These are phyloP conservation scores for Rhododendron mucronatum DNA, from an alignment of 148 eudicot genomes.

Conservation along the genomic window DNA sequence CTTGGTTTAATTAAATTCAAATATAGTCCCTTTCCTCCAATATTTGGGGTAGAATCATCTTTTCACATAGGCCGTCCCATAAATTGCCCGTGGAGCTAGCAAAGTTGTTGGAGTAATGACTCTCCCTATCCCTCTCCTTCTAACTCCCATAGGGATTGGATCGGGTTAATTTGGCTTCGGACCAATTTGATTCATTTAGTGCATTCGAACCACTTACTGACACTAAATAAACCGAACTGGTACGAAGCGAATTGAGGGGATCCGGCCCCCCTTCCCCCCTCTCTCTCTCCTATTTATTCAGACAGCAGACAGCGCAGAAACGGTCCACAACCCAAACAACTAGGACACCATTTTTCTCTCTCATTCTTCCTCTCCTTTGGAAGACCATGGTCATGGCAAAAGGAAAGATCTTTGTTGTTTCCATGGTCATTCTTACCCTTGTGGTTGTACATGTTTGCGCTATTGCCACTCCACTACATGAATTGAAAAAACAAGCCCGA, in stretches of 20 bases:
- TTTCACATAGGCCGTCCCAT: neutral
- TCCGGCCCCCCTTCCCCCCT: neutral
- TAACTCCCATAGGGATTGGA: neutral
- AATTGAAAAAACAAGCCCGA: neutral
- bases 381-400: constrained; percentile 11
- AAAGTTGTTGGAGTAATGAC: neutral
- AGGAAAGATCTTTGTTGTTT: neutral
- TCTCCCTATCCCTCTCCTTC: neutral
- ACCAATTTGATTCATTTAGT: too few species aligned
- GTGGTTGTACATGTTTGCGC: constrained; percentile 6
- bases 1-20: too few species aligned
- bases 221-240: too few species aligned
- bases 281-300: constrained; percentile 12
- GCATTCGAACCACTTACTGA: too few species aligned
- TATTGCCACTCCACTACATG: neutral
- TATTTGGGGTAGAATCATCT: neutral
- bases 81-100: constrained; percentile 3
- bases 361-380: neutral
- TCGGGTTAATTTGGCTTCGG: too few species aligned
- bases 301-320: neutral
- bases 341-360: neutral
- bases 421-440: constrained; percentile 7
- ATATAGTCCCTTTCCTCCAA: neutral
- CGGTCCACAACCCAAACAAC: constrained; percentile 1
- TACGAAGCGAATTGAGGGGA: too few species aligned